Conservation (phyloP, 2,329 filamentous ascomycete species). For the Aspergillus puulaauensis region DNA sequence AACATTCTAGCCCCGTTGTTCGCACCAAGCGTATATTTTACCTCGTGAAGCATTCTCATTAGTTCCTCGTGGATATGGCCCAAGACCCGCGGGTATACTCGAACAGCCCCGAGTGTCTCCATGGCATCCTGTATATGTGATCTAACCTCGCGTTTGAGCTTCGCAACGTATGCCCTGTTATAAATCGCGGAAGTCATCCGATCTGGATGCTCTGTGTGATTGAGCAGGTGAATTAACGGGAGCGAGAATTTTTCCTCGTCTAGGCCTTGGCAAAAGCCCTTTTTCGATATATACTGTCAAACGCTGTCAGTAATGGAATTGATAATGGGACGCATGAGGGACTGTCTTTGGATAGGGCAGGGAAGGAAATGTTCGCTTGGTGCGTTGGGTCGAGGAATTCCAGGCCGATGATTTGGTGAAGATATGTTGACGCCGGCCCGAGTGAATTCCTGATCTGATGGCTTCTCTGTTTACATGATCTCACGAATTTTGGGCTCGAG, state of each 20-base stretch:
- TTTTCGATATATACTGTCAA: conserved; percentile 71
- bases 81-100: neutral
- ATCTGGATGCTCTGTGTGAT: neutral
- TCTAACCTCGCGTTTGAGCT: neutral
- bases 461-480: no score
- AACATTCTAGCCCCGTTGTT: neutral
- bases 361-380: no score
- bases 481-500: no score
- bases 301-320: neutral
- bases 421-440: no score
- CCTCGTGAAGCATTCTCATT: neutral
- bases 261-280: conserved; percentile 66
- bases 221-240: conserved; percentile 69
- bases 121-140: neutral
- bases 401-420: no score
- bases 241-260: conserved; percentile 83
- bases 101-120: neutral
- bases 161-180: neutral
- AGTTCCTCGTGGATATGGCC: neutral
- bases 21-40: neutral
- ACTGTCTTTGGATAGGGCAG: neutral
- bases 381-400: no score
- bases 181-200: neutral
- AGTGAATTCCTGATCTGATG: no score
- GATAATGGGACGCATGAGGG: neutral